Evolutionary conservation across 306 rosid species (phyloP).

Genomic region (Clitoria ternatea): DNA sequence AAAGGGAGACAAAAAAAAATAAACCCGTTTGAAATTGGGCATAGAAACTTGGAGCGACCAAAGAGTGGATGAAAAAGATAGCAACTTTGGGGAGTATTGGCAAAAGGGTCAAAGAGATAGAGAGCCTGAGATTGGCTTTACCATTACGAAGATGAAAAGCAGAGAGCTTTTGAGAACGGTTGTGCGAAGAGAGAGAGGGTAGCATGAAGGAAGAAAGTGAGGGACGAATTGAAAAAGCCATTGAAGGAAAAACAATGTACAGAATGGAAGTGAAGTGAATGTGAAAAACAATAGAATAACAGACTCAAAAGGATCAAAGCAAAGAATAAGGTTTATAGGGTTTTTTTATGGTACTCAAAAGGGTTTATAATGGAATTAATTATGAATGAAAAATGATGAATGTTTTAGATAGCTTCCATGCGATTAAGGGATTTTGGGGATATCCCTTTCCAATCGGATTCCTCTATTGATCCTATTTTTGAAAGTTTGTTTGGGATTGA

Average conservation of each 20-base stretch:
- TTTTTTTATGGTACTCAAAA: not conserved
- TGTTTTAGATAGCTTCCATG: not conserved
- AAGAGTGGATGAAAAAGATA: slow-evolving; percentile 11
- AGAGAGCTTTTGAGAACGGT: slow-evolving; percentile 44
- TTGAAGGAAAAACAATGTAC: not conserved
- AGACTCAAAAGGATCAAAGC: not conserved
- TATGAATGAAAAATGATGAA: not conserved
- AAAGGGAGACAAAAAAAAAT: not conserved
- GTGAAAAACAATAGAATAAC: not conserved
- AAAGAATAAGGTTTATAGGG: not conserved
- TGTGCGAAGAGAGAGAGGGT: slow-evolving; percentile 42
- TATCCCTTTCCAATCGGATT: no score
- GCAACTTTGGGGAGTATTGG: not conserved
- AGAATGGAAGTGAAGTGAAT: slow-evolving; percentile 2
- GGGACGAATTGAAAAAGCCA: slow-evolving; percentile 63
- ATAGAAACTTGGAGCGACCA: not conserved
- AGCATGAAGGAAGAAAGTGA: slow-evolving; percentile 56
- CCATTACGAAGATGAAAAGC: slow-evolving; percentile 43
- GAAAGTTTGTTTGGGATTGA: not conserved
- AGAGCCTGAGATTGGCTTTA: not conserved
- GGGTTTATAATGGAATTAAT: no score
- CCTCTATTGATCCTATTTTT: not conserved
- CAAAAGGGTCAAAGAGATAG: not conserved
- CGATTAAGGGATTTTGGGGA: not conserved
- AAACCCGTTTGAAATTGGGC: not conserved